Evolutionary conservation across 2,329 filamentous ascomycete genomes (phyloP), one percentile per base, ranked within the genome.

Genomic region (Hypoxylon sp.): DNA sequence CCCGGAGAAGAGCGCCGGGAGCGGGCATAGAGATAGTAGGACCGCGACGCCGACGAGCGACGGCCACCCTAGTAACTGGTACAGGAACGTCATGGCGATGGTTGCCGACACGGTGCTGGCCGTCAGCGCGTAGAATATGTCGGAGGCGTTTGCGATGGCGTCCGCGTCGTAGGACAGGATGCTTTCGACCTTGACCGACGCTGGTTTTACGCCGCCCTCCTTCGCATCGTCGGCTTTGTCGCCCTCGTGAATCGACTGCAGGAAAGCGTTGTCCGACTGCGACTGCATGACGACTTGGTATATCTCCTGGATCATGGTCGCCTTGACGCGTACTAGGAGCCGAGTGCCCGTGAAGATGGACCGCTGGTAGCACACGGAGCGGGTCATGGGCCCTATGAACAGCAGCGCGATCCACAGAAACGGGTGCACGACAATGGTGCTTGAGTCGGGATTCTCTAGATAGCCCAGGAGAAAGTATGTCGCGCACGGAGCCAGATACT

Each of bases 401-500:
- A 75, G 58, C 7, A 73, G 58, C 2, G 62, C 48, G 35, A 75
- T 65, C 73, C 73, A 75, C 20, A 73, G 48, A 3, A 55, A 60
- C 13, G 73, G 73, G 45, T 55, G 59, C 2, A 63, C 38, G 4
- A 51, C 18, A 9, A 20, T 24, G 0, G 42, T 33, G 17, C 15
- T 70, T 60, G 23, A 70, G 33, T 26, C 68, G 31, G 24, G 69
- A 1, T 52, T 47, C 20, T 62, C 58, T 4, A 66, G 46, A 20
- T 58, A 60, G 10, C 29, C 41, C 21, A 66, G 41, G n/a, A 66
- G 55, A 21, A 64, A 43, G 45, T 51, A 61, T 54, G 63, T 59
- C 21, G 60, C 57, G 15, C 33, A 53, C 3, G 63, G 57, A 9
- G 60, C 63, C 10, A 63, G 38, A 24, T 60, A 61, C 27, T 65